phyloP scores from a whole-genome alignment of 768 basidiomycete genomes.

The Tubosaeta sp. region DNA sequence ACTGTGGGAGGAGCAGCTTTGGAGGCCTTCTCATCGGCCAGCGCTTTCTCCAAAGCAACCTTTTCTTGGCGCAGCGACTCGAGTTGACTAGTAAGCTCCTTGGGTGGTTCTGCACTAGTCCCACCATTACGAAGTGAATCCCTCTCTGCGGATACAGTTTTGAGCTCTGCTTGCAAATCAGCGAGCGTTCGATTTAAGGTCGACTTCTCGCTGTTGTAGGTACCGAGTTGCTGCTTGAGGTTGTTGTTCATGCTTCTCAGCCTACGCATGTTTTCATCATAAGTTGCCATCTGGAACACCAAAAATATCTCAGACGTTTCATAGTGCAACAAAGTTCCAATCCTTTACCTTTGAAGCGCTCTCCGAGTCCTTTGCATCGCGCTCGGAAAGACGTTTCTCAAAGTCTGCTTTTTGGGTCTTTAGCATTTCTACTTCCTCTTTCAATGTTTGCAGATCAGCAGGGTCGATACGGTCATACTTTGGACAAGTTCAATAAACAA shows the following conservation, averaged over 20 bases:
- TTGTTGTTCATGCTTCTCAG: slow-evolving; percentile 27
- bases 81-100: slow-evolving; percentile 33
- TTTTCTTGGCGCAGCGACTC: slow-evolving; percentile 37
- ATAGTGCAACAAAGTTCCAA: not conserved
- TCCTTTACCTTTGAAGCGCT: slow-evolving; percentile 31
- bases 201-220: slow-evolving; percentile 27
- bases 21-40: slow-evolving; percentile 36
- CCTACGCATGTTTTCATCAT: slow-evolving; percentile 42
- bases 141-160: slow-evolving; percentile 26
- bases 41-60: slow-evolving; percentile 33
- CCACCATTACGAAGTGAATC: slow-evolving; percentile 23
- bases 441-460: slow-evolving; percentile 73
- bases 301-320: not conserved
- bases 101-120: slow-evolving; percentile 17
- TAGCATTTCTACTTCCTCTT: slow-evolving; percentile 61
- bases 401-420: slow-evolving; percentile 40
- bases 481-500: not conserved
- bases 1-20: slow-evolving; percentile 13
- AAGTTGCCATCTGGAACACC: slow-evolving; percentile 33
- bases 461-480: slow-evolving; percentile 90
- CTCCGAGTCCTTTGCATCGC: slow-evolving; percentile 29
- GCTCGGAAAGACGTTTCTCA: slow-evolving; percentile 28
- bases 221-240: slow-evolving; percentile 23
- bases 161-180: slow-evolving; percentile 25
- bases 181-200: slow-evolving; percentile 26